Base-by-base conservation (phyloP, 2,329 filamentous ascomycete genomes). In the Penicillium sp. region DNA sequence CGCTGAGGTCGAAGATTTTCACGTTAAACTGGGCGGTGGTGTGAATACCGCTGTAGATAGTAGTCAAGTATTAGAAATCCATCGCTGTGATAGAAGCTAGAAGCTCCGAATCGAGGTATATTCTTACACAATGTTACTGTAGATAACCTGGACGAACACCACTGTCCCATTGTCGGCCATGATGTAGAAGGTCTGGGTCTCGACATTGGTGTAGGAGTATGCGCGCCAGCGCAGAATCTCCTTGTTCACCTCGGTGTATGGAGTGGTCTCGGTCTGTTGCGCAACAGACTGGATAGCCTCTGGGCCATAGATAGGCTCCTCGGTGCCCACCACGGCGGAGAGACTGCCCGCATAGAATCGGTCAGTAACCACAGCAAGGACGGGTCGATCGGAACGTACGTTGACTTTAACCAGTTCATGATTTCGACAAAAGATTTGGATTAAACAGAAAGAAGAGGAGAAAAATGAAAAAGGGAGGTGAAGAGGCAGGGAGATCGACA, bases 381-480 rank as follows among this genome's bases (percentile, higher is more conserved):
- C 46, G 27, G 16, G 16, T 40, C 45, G 22, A 44, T 33, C 39
- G 31, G 36, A 45, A 76, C 88, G 74, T 78, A 93, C 89, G 87
- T 84, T 74, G 92, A 87, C 76, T 95, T 93, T 63, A 90, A 86
- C 90, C 90, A 96, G 78, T 89, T 93, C 78, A 95, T 91, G 85
- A 89, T 93, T 52, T 49, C 18, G 41, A 35, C 41, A n/a, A n/a
- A n/a, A 35, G 11, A 5, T 13, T 38, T 22, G 25, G 7, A 30
- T 6, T 30, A 52, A 39, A 33, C 13, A 37, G 38, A 34, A 38
- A 50, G 43, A 53, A 49, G 45, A 42, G 41, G 39, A 39, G 41
- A 42, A 43, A 51, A 52, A 52, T 30, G 43, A 50, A 56, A 60
- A 53, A 50, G 58, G 53, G 54, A 58, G 56, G 53, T 50, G 55